These are phyloP conservation scores for Ophiocordyceps camponoti-saundersi DNA, from an alignment of 2,329 filamentous ascomycete genomes.

Conservation along the genomic window DNA sequence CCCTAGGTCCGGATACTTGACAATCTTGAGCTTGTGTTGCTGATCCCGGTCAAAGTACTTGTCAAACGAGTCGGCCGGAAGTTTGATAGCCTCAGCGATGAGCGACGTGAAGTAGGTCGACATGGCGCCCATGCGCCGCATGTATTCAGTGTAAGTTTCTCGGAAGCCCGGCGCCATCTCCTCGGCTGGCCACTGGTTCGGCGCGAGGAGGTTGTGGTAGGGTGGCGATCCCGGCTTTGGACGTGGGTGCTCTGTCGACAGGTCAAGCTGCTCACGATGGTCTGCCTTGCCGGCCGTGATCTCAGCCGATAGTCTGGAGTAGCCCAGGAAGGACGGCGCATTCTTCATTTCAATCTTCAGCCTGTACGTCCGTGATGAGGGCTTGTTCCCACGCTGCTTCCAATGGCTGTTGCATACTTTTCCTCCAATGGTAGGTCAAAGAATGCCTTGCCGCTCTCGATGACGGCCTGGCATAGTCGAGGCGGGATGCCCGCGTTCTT, in stretches of 20 bases:
- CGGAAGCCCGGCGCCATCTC: constrained; percentile 49
- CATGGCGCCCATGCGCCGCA: constrained; percentile 54
- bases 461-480: constrained; percentile 46
- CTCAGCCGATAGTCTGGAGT: constrained; percentile 48
- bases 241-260: constrained; percentile 60
- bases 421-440: constrained; percentile 62
- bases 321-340: constrained; percentile 53
- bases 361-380: constrained; percentile 14
- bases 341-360: constrained; percentile 59
- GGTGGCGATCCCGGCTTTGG: constrained; percentile 45
- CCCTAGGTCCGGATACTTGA: constrained; percentile 65
- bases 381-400: neutral
- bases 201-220: constrained; percentile 62
- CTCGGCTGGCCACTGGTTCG: constrained; percentile 61
- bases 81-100: constrained; percentile 67
- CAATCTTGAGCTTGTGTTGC: constrained; percentile 82
- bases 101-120: constrained; percentile 61
- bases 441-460: constrained; percentile 51
- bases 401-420: constrained; percentile 34
- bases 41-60: constrained; percentile 59
- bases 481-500: constrained; percentile 61
- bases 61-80: constrained; percentile 53
- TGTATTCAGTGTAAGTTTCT: constrained; percentile 55
- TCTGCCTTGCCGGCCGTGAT: constrained; percentile 61
- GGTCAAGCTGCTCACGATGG: constrained; percentile 74